Percentiles rank a stretch among this genome's conserved stretches.
These are phyloP conservation scores for Apiotrichum domesticum DNA, from an alignment of 1,284 basidiomycete species.

Conservation along the genomic window DNA sequence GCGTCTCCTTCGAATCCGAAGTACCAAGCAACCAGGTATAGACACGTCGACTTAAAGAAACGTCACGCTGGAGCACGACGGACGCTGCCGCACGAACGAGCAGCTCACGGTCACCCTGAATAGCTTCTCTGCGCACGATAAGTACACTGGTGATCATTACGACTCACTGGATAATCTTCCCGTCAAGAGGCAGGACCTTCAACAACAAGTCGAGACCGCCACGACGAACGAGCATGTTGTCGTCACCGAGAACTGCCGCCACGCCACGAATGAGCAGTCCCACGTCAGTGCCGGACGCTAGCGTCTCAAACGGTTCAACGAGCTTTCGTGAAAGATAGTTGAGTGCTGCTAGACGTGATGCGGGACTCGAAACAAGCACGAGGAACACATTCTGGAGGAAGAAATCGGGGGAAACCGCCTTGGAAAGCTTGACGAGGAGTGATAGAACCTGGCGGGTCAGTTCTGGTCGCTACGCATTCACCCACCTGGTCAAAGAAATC, in stretches of 20 bases:
- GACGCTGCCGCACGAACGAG: conserved; percentile 70
- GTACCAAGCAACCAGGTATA: conserved; percentile 89
- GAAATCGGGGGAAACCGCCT: conserved; percentile 73
- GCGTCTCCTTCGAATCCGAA: conserved; percentile 66
- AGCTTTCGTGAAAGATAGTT: conserved; percentile 79
- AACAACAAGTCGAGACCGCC: conserved; percentile 73
- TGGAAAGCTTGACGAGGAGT: conserved; percentile 74
- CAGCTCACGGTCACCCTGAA: conserved; percentile 60
- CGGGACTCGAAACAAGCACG: conserved; percentile 81
- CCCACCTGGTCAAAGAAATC: conserved; percentile 91
- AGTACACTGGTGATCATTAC: background rate
- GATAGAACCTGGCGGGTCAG: conserved; percentile 59
- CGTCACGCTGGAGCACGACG: conserved; percentile 83
- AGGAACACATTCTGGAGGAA: conserved; percentile 96
- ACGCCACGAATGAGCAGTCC: conserved; percentile 91
- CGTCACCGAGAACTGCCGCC: conserved; percentile 78
- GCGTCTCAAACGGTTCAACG: conserved; percentile 46
- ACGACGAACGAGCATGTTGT: conserved; percentile 78
- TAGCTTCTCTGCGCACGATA: conserved; percentile 44
- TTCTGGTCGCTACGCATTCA: background rate
- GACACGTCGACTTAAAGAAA: conserved; percentile 85
- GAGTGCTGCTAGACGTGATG: conserved; percentile 75
- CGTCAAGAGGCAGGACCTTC: conserved; percentile 67
- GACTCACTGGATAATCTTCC: conserved; percentile 57
- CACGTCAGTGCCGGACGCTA: conserved; percentile 60